A percentile compares a stretch with the other conserved stretches of the same genome.
These are phyloP conservation scores for Psilocybe subaeruginosa DNA, from an alignment of 768 basidiomycete genomes.

Conservation along the genomic window DNA sequence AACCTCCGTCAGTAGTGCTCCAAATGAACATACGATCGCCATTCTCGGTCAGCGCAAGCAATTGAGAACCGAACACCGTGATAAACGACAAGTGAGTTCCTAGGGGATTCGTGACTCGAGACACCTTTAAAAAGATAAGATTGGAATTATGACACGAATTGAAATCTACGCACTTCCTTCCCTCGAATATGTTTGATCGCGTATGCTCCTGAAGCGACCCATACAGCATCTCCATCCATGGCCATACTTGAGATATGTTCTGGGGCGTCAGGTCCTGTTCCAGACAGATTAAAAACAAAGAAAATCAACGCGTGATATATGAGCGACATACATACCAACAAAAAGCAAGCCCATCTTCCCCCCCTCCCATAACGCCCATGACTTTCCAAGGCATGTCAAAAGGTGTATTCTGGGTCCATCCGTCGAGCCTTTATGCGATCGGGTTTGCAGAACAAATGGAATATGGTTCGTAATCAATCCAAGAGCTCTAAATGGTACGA, in stretches of 20 bases:
- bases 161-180: slow-evolving; percentile 64
- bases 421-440: slow-evolving; percentile 82
- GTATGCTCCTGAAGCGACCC: slow-evolving; percentile 71
- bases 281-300: slow-evolving; percentile 6
- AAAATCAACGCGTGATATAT: background rate
- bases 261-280: slow-evolving; percentile 78
- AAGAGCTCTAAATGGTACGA: slow-evolving; percentile 94
- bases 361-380: slow-evolving; percentile 97
- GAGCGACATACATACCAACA: slow-evolving; percentile 69
- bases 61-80: slow-evolving; percentile 77
- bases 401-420: slow-evolving; percentile 84
- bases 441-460: slow-evolving; percentile 86
- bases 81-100: slow-evolving; percentile 63
- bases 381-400: slow-evolving; percentile 82
- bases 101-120: slow-evolving; percentile 66
- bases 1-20: slow-evolving; percentile 68
- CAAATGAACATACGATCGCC: slow-evolving; percentile 80
- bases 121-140: slow-evolving; percentile 42
- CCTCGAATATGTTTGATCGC: slow-evolving; percentile 84
- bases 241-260: slow-evolving; percentile 74
- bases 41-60: slow-evolving; percentile 80
- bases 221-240: slow-evolving; percentile 87
- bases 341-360: slow-evolving; percentile 92
- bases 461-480: slow-evolving; percentile 91
- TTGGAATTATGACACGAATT: slow-evolving; percentile 5